These are phyloP conservation scores for Emmonsia crescens DNA, from an alignment of 2,329 filamentous ascomycete species.

Conservation along the genomic window DNA sequence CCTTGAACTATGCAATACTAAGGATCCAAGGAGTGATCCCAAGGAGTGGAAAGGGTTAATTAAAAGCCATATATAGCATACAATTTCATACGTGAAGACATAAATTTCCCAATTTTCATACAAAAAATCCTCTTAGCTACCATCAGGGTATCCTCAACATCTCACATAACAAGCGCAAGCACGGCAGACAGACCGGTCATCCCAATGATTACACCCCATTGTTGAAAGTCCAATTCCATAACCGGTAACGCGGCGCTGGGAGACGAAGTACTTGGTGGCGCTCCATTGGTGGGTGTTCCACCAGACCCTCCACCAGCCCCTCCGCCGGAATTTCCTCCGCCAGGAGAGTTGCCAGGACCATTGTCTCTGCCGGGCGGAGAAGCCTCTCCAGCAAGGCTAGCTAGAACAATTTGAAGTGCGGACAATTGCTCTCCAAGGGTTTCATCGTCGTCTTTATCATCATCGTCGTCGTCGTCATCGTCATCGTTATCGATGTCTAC, in stretches of 20 bases:
- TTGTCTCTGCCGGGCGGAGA: background rate
- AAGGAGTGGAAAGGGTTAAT: background rate
- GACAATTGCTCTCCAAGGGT: background rate
- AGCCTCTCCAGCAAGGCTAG: background rate
- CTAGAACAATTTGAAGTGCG: constrained; percentile 4
- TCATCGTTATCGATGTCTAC: background rate
- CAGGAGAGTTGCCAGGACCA: background rate
- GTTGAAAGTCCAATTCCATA: background rate
- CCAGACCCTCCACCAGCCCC: background rate
- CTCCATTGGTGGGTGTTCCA: background rate
- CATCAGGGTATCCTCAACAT: background rate
- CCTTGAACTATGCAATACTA: background rate
- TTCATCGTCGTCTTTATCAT: background rate
- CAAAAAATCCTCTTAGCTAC: background rate
- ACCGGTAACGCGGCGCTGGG: background rate
- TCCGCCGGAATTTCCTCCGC: background rate
- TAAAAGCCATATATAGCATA: too few species aligned
- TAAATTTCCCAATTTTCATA: background rate
- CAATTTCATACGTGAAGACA: background rate
- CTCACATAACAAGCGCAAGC: background rate
- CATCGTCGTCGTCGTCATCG: background rate
- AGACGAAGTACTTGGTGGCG: background rate
- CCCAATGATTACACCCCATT: background rate
- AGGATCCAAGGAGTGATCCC: too few species aligned
- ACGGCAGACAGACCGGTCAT: background rate